Conservation (phyloP, 352 stramenopile genomes). For the Globisporangium spiculum region DNA sequence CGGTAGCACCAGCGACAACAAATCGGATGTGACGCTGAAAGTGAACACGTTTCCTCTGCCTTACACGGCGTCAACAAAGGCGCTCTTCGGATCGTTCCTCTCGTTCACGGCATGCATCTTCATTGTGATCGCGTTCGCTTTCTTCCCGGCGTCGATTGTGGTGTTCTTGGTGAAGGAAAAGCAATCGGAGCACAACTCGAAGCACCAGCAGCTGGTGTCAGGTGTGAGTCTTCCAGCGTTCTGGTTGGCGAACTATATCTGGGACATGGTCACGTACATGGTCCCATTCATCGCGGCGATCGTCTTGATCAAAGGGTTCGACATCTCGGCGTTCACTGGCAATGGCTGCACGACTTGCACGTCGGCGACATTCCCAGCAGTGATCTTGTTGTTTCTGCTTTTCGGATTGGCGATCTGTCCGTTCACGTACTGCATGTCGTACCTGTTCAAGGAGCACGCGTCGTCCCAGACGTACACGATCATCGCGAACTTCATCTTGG, state of each 20-base stretch:
- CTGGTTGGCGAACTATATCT: slow-evolving; percentile 94
- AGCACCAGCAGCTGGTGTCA: slow-evolving; percentile 95
- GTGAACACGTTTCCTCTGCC: slow-evolving; percentile 50
- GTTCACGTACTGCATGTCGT: slow-evolving; percentile 58
- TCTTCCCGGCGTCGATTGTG: slow-evolving; percentile 88
- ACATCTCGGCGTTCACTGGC: slow-evolving; percentile 28
- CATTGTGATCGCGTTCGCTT: slow-evolving; percentile 89
- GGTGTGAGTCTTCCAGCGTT: slow-evolving; percentile 92
- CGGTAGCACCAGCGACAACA: slow-evolving; percentile 20
- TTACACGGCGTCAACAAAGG: slow-evolving; percentile 35
- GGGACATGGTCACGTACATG: slow-evolving; percentile 90
- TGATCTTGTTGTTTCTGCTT: slow-evolving; percentile 55
- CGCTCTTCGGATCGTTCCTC: slow-evolving; percentile 43
- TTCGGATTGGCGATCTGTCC: slow-evolving; percentile 63
- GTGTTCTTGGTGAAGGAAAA: slow-evolving; percentile 94
- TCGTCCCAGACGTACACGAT: slow-evolving; percentile 42
- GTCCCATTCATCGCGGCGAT: slow-evolving; percentile 46
- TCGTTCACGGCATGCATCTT: slow-evolving; percentile 79
- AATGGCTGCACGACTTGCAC: slow-evolving; percentile 22
- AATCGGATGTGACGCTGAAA: slow-evolving; percentile 28
- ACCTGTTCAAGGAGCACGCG: slow-evolving; percentile 47
- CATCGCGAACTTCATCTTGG: slow-evolving; percentile 60
- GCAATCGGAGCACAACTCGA: slow-evolving; percentile 88
- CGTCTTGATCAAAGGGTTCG: slow-evolving; percentile 33
- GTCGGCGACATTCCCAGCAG: slow-evolving; percentile 20